A percentile compares a stretch with the other conserved stretches of the same genome.
Evolutionary conservation across 805 yeast species (phyloP).

Genomic region (Metschnikowia peoriensis): DNA sequence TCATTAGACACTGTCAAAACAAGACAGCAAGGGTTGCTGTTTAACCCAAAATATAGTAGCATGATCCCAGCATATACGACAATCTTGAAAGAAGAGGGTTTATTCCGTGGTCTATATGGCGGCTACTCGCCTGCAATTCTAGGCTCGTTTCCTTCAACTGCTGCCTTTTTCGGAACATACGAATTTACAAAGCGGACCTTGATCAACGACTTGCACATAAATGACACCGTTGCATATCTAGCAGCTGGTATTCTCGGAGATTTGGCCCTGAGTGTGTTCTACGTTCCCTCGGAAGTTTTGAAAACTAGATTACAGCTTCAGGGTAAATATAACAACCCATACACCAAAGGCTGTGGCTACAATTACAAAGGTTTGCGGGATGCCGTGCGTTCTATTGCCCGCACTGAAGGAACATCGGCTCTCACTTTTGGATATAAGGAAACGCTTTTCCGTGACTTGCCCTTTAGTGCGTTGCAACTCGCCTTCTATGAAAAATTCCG

Average conservation of each 20-base stretch:
- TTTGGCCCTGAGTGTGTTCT: slow-evolving; percentile 79
- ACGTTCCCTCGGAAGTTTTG: slow-evolving; percentile 93
- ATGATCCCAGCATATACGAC: slow-evolving; percentile 76
- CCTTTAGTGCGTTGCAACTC: slow-evolving; percentile 93
- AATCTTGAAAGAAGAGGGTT: slow-evolving; percentile 81
- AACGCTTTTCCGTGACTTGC: slow-evolving; percentile 86
- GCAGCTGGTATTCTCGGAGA: slow-evolving; percentile 94
- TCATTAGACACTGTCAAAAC: slow-evolving; percentile 96
- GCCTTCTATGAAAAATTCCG: slow-evolving; percentile 90
- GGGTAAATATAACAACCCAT: slow-evolving; percentile 79
- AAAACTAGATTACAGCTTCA: slow-evolving; percentile 93
- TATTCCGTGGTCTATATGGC: slow-evolving; percentile 80
- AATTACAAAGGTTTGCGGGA: slow-evolving; percentile 74
- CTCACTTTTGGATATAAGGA: slow-evolving; percentile 92
- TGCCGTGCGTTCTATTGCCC: slow-evolving; percentile 64
- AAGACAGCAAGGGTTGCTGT: slow-evolving; percentile 92
- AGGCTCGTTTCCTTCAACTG: slow-evolving; percentile 93
- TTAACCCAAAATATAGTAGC: slow-evolving; percentile 61
- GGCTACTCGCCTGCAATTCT: slow-evolving; percentile 91
- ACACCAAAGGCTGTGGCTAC: slow-evolving; percentile 72
- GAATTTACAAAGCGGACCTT: slow-evolving; percentile 74
- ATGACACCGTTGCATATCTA: slow-evolving; percentile 79
- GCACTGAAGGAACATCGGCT: slow-evolving; percentile 70
- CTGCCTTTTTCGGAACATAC: slow-evolving; percentile 90
- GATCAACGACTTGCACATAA: slow-evolving; percentile 59